Evolutionary conservation across 768 basidiomycete species (phyloP).

Genomic region (Mycena amicta): DNA sequence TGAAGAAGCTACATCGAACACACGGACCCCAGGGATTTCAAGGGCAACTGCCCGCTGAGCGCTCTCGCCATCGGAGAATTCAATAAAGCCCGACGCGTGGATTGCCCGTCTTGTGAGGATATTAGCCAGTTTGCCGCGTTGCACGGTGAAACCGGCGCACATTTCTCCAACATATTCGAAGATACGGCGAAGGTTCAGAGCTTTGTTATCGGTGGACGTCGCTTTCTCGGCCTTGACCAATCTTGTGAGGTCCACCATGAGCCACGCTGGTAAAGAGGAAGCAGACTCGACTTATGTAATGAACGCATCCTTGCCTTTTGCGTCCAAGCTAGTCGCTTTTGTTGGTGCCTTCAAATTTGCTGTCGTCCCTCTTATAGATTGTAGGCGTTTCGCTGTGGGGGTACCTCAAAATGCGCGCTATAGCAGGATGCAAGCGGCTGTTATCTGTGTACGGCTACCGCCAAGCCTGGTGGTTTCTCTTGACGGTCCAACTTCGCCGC

Average conservation of each 20-base stretch:
- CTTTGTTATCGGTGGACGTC: constrained; percentile 5
- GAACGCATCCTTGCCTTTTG: not conserved
- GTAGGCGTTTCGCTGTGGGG: too few relatives aligned
- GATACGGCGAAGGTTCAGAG: constrained; percentile 17
- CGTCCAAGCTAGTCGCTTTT: not conserved
- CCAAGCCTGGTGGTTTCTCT: too few relatives aligned
- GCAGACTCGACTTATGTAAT: not conserved
- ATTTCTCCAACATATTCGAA: constrained; percentile 17
- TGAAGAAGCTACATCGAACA: constrained; percentile 23
- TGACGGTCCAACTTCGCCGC: too few relatives aligned
- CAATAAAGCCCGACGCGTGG: constrained; percentile 22
- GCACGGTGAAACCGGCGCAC: constrained; percentile 6
- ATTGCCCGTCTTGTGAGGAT: constrained; percentile 14
- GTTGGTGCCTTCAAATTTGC: not conserved
- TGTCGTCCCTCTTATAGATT: too few relatives aligned
- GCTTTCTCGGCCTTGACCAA: constrained; percentile 31
- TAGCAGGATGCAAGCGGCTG: too few relatives aligned
- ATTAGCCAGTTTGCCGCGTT: not conserved
- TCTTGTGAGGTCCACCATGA: constrained; percentile 28
- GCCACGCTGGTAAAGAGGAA: not conserved
- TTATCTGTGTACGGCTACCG: too few relatives aligned
- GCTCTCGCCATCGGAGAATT: constrained; percentile 18
- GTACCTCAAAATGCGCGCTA: too few relatives aligned
- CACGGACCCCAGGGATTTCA: constrained; percentile 22
- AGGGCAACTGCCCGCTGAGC: constrained; percentile 29